A percentile compares a stretch with the other conserved stretches of the same genome.
Evolutionary conservation across 352 stramenopile genomes (phyloP).

Genomic region (Phytophthora ramorum): DNA sequence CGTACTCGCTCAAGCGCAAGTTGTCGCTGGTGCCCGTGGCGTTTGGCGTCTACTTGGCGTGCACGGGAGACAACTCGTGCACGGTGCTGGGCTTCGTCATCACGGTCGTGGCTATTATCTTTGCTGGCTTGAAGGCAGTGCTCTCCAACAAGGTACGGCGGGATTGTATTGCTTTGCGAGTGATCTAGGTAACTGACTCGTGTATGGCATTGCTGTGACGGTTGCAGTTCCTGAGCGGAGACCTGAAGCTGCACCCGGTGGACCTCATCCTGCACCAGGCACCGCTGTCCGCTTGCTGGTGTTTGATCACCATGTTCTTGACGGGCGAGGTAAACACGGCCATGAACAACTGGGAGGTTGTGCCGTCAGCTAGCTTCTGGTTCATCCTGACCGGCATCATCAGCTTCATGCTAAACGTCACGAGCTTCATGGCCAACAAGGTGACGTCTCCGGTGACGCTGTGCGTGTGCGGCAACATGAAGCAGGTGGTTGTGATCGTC

Average conservation of each 20-base stretch:
- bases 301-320: slow-evolving; percentile 82
- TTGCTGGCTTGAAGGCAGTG: slow-evolving; percentile 94
- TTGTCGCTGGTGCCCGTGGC: slow-evolving; percentile 81
- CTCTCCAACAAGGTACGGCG: slow-evolving; percentile 81
- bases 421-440: slow-evolving; percentile 95
- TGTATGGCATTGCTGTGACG: slow-evolving; percentile 9
- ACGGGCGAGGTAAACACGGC: slow-evolving; percentile 77
- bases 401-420: slow-evolving; percentile 95
- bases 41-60: slow-evolving; percentile 85
- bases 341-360: slow-evolving; percentile 65
- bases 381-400: slow-evolving; percentile 89
- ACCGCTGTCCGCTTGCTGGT: slow-evolving; percentile 92
- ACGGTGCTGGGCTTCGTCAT: slow-evolving; percentile 91
- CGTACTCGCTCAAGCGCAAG: slow-evolving; percentile 80
- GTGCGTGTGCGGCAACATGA: slow-evolving; percentile 94
- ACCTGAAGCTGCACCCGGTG: slow-evolving; percentile 93
- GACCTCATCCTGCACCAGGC: slow-evolving; percentile 94
- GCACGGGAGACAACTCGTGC: slow-evolving; percentile 90
- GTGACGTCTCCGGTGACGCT: slow-evolving; percentile 95
- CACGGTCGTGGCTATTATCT: slow-evolving; percentile 88
- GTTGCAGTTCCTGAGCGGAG: slow-evolving; percentile 87
- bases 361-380: slow-evolving; percentile 68
- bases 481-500: slow-evolving; percentile 92
- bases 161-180: not conserved
- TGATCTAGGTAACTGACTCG: slow-evolving; percentile 5